Evolutionary conservation across 768 basidiomycete species (phyloP), one percentile per base, ranked within the genome.

Genomic region (Coprinopsis cinerea): DNA sequence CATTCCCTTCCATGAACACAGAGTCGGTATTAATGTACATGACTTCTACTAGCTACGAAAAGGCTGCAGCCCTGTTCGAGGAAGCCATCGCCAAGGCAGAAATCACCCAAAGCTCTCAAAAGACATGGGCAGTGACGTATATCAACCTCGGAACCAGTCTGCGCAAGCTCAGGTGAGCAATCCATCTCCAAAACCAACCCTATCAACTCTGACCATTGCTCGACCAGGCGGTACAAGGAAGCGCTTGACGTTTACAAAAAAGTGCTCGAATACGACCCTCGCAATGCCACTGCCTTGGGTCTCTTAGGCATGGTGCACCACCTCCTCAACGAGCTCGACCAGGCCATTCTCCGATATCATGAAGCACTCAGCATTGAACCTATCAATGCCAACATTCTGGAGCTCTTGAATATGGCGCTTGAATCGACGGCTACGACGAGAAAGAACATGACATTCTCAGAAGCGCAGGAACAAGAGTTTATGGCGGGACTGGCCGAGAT

Each of bases 231-330:
- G n/a, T 30, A 28, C 28, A 76, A 81, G 26, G 82, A 87, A 46
- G 92, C 96, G 3, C 79, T 81, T 56, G 64, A 60, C 1, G 77
- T 84, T 25, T 98, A 95, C 62, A 74, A 78, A 55, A 81, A 79
- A 47, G 92, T 94, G 1, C 69, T 98, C 17, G 82, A 88, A 60
- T 79, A 97, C 27, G 91, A 97, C 56, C 83, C 92, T n/a, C 79
- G 87, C 26, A 81, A 88, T 53, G 75, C 88, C 1, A 75, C 82
- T 10, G 92, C 92, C 2, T 79, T 93, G 45, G 85, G 88, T 3
- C 91, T 89, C 60, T 72, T 97, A 0, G 96, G 92, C n/a, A 82
- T 96, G 63, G 83, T 95, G 1, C 73, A 85, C 57, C 92, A 96
- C 56, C 71, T 89, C 15, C 68, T 82, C 54, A 81, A 79, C 20